These are phyloP conservation scores for Neurospora sublineolata DNA, from an alignment of 495 filamentous ascomycete species.

Conservation along the genomic window DNA sequence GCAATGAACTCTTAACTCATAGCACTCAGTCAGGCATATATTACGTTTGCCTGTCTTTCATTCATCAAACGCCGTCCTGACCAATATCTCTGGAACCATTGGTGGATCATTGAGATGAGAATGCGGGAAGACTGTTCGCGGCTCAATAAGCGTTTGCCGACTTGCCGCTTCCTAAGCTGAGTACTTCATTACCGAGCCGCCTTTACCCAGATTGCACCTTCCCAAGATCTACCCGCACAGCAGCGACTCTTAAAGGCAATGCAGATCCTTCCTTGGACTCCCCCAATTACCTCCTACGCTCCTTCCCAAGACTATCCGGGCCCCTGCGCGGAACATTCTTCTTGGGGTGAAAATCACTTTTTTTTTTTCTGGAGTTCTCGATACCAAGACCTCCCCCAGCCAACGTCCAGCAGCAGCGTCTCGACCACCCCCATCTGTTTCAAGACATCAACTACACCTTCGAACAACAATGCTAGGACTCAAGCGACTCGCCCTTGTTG, in stretches of 20 bases:
- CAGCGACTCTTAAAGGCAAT: not conserved
- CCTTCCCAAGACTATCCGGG: not conserved
- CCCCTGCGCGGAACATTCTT: not conserved
- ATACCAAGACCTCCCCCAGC: not conserved
- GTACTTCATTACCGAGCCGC: not conserved
- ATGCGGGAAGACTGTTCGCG: not conserved
- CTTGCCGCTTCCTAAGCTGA: not conserved
- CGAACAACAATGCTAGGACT: constrained; percentile 5
- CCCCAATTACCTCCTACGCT: not conserved
- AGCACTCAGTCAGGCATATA: not conserved
- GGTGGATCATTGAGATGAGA: not conserved
- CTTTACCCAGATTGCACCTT: not conserved
- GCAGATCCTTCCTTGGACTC: not conserved
- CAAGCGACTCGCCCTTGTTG: constrained; percentile 7
- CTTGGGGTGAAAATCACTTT: not conserved
- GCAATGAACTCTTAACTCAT: not conserved
- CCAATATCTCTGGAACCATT: not conserved
- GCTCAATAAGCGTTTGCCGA: not conserved
- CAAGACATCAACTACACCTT: not conserved
- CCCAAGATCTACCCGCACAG: not conserved
- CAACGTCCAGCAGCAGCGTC: not conserved
- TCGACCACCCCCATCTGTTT: not conserved
- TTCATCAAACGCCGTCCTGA: not conserved
- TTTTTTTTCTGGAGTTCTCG: not conserved
- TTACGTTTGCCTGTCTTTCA: not conserved